A percentile compares a stretch with the other conserved stretches of the same genome.
Conservation (phyloP, 1,139 yeast genomes). For the Wickerhamomyces sp. region DNA sequence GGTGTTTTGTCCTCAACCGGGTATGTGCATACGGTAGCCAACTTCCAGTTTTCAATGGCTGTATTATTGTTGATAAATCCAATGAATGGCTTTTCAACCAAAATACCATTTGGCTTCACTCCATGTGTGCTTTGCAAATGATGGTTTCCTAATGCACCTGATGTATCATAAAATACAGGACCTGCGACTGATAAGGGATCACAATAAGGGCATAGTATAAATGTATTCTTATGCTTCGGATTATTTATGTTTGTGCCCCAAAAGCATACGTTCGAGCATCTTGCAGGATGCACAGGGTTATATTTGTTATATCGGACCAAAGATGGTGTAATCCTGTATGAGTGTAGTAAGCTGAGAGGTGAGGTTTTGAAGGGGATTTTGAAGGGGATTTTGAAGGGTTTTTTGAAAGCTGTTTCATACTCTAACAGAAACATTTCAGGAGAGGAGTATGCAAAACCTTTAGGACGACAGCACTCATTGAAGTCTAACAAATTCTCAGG, state of each 20-base stretch:
- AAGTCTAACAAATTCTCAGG: not conserved
- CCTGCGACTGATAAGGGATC: not conserved
- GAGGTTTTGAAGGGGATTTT: too few relatives aligned
- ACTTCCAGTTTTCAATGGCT: too few relatives aligned
- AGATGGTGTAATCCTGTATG: too few relatives aligned
- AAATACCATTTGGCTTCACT: not conserved
- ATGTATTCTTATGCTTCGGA: not conserved
- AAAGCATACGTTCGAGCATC: not conserved
- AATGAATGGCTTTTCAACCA: too few relatives aligned
- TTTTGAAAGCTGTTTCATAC: not conserved
- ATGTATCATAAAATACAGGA: not conserved
- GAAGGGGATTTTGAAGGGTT: too few relatives aligned
- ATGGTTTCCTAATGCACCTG: not conserved
- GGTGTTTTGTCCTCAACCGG: too few relatives aligned
- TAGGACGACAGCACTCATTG: not conserved
- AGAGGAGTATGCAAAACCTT: not conserved
- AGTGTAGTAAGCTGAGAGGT: too few relatives aligned
- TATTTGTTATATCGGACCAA: not conserved
- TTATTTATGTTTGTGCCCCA: not conserved
- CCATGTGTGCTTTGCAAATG: not conserved
- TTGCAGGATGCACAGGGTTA: not conserved
- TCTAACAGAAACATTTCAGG: not conserved
- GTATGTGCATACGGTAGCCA: too few relatives aligned
- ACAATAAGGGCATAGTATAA: not conserved
- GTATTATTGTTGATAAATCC: too few relatives aligned